Evolutionary conservation across 805 yeast genomes (phyloP).

Genomic region (Suhomyces sp.): DNA sequence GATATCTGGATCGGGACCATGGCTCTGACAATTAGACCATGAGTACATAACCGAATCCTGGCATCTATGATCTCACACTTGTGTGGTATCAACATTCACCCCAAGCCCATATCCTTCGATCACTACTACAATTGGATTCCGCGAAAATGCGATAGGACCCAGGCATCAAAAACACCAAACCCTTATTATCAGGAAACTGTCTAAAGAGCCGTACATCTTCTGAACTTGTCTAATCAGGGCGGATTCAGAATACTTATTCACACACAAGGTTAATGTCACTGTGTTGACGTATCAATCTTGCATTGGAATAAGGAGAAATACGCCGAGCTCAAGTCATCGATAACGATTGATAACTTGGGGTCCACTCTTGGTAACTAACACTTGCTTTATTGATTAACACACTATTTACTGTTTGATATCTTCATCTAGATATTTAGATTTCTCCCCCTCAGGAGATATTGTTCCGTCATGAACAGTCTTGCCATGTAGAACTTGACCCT

Average conservation of each 20-base stretch:
- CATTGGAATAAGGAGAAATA: neutral
- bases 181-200: neutral
- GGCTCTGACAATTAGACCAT: neutral
- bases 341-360: neutral
- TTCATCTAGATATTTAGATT: constrained; percentile 10
- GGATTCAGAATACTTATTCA: too few relatives aligned
- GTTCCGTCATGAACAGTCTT: constrained; percentile 17
- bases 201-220: neutral
- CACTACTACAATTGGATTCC: neutral
- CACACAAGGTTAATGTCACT: neutral
- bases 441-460: constrained; percentile 3
- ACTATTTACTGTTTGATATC: constrained; percentile 17
- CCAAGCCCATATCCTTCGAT: neutral
- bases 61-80: neutral
- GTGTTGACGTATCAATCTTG: neutral
- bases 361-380: neutral
- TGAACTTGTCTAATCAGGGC: neutral
- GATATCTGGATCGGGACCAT: neutral
- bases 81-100: neutral
- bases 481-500: constrained; percentile 24
- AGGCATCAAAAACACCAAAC: neutral
- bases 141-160: neutral
- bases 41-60: neutral
- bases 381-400: neutral
- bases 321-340: neutral